phyloP scores from a whole-genome alignment of 257 asterid genomes.

The Plantago major region DNA sequence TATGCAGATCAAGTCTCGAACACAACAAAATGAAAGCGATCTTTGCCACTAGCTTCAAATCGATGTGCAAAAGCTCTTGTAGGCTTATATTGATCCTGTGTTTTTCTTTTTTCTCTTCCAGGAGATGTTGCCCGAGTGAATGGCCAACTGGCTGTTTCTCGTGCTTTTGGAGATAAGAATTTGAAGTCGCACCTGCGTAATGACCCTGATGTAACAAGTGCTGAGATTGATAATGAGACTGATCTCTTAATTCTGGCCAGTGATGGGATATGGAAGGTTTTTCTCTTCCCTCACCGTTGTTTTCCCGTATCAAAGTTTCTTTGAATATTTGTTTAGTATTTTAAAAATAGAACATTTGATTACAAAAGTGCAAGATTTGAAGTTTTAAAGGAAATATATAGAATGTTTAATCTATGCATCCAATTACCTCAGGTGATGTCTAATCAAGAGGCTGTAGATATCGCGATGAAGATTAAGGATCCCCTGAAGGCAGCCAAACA shows the following conservation, averaged over 20 bases:
- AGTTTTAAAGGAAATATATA: no score
- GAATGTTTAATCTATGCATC: neutral
- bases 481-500: slow-evolving; percentile 90
- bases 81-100: no score
- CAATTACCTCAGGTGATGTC: slow-evolving; percentile 60
- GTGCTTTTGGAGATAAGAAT: slow-evolving; percentile 93
- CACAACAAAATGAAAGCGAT: no score
- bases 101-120: slow-evolving; percentile 24
- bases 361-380: no score
- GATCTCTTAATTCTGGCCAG: slow-evolving; percentile 88
- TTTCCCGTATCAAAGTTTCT: neutral
- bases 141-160: slow-evolving; percentile 88
- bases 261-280: slow-evolving; percentile 93
- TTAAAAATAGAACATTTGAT: neutral
- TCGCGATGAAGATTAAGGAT: slow-evolving; percentile 63
- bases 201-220: slow-evolving; percentile 65
- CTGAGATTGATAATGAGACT: slow-evolving; percentile 48
- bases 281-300: slow-evolving; percentile 1
- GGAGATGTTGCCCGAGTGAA: slow-evolving; percentile 93
- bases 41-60: no score
- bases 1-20: no score
- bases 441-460: slow-evolving; percentile 87
- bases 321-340: neutral
- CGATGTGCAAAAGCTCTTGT: no score
- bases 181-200: slow-evolving; percentile 71